Conservation (phyloP, 1,284 basidiomycete genomes). For the Anthracocystis setariae region DNA sequence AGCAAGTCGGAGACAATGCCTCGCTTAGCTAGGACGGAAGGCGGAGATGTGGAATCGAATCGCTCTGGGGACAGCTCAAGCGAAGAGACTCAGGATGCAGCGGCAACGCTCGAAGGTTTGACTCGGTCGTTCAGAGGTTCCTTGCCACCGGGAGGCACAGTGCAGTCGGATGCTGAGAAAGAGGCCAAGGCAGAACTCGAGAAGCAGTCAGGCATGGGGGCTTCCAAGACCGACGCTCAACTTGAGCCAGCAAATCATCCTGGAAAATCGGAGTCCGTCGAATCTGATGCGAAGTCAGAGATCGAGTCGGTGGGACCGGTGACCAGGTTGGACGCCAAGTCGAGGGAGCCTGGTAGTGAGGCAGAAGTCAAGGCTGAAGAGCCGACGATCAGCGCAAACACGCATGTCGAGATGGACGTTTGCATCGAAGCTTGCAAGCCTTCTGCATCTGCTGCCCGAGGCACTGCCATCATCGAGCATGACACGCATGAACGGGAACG, state of each 20-base stretch:
- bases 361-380: background rate
- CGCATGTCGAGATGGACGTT: too few relatives aligned
- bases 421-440: background rate
- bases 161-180: constrained; percentile 5
- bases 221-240: too few relatives aligned
- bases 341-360: background rate
- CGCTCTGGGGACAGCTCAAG: constrained; percentile 14
- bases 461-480: constrained; percentile 1
- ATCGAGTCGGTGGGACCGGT: background rate
- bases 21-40: constrained; percentile 15
- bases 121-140: background rate
- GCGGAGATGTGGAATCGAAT: constrained; percentile 15
- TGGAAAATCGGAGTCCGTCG: too few relatives aligned
- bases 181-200: background rate
- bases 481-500: constrained; percentile 3
- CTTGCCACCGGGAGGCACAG: constrained; percentile 1
- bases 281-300: too few relatives aligned
- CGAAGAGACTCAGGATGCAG: constrained; percentile 9
- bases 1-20: constrained; percentile 15
- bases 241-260: too few relatives aligned
- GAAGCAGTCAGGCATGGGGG: too few relatives aligned
- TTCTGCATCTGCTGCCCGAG: background rate
- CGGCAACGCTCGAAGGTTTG: background rate
- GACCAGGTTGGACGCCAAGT: background rate
- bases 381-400: background rate